phyloP scores from a whole-genome alignment of 2,329 filamentous ascomycete genomes.

The Raffaelea ambrosiae region DNA sequence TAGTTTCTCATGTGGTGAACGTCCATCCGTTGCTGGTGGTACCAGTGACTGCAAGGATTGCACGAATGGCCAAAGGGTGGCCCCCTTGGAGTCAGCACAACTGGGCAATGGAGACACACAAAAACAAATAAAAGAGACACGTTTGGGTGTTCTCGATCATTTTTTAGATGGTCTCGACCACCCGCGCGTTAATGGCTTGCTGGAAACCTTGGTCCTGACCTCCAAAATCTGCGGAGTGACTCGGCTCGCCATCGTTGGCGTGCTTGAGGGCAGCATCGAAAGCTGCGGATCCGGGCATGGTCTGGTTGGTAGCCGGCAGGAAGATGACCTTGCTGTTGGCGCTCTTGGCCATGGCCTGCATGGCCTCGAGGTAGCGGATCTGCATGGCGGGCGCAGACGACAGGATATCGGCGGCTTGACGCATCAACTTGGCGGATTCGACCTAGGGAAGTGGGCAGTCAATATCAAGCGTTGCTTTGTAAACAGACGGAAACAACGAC shows the following conservation, averaged over 20 bases:
- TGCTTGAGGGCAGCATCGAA: constrained; percentile 35
- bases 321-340: constrained; percentile 86
- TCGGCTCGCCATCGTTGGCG: constrained; percentile 28
- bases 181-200: constrained; percentile 68
- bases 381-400: constrained; percentile 93
- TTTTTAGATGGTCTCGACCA: constrained; percentile 76
- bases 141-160: constrained; percentile 2
- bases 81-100: neutral
- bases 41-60: neutral
- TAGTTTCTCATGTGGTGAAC: neutral
- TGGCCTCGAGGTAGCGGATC: constrained; percentile 94
- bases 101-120: neutral
- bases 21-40: neutral
- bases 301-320: constrained; percentile 59
- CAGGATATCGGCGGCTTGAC: constrained; percentile 87
- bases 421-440: constrained; percentile 89
- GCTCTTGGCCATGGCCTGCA: constrained; percentile 96
- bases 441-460: constrained; percentile 39
- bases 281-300: constrained; percentile 34
- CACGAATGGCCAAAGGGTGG: neutral
- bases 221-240: constrained; percentile 40
- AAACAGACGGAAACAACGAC: neutral
- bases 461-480: too few relatives aligned
- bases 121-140: neutral
- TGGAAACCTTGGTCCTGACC: constrained; percentile 57